Evolutionary conservation across 768 basidiomycete genomes (phyloP), one percentile per base, ranked within the genome.

Genomic region (Suillus paluster): DNA sequence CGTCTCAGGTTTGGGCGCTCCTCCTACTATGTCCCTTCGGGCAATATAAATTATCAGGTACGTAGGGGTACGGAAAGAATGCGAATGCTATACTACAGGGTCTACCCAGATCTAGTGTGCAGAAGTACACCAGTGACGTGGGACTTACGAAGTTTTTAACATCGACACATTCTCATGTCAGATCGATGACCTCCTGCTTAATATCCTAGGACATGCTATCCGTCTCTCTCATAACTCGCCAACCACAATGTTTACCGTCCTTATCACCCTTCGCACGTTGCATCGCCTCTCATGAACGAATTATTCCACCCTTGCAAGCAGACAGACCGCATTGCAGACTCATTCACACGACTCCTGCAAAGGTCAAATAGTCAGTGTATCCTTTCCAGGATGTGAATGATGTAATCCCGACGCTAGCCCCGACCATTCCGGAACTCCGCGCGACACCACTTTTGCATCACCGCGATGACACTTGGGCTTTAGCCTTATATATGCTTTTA

Each of bases 271-370:
- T 25, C 38, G 19, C 38, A 55, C 25, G 17, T 39, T 19, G 23
- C 23, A 1, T 11, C 15, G 5, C 21, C 34, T 21, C 15, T 49
- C 48, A 19, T 38, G 23, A 38, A 54, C 36, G 12, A 54, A 54
- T 54, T 15, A 17, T 23, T 10, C 10, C 21, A 54, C 34, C 10
- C 21, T 19, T 38, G 15, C 23, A 53, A 25, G 17, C 21, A 25
- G 10, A 23, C 49, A n/a, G 27, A 27, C 48, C 25, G 25, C 25
- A 27, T n/a, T n/a, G n/a, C n/a, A 49, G 4, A 17, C 15, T n/a
- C 49, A 30, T 50, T 55, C 54, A 55, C 36, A 39, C 54, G 54
- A 55, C 38, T 54, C 53, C 36, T 25, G 33, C n/a, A 34, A 34
- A 21, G 33, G 33, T 12, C 30, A 34, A 5, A 23, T 54, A 6